Evolutionary conservation across 495 filamentous ascomycete species (phyloP).

Genomic region (Talaromyces borbonicus): DNA sequence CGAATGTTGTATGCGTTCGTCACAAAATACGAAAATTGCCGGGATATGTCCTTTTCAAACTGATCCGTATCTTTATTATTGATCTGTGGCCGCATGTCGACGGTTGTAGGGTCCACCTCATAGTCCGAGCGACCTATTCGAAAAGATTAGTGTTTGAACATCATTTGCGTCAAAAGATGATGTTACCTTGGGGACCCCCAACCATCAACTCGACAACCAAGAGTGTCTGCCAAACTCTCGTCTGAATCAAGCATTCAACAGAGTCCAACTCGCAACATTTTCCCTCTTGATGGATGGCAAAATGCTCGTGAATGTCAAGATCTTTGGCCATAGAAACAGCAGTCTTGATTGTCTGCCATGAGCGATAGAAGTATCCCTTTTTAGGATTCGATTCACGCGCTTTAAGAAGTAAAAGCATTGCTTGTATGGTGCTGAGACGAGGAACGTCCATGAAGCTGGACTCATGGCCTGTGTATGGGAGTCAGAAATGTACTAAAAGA

Average conservation of each 20-base stretch:
- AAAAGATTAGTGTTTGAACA: background rate
- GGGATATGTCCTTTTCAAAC: constrained; percentile 64
- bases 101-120: constrained; percentile 60
- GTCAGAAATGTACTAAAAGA: background rate
- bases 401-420: constrained; percentile 78
- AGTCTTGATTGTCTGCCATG: constrained; percentile 94
- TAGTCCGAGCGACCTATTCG: constrained; percentile 69
- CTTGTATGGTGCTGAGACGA: constrained; percentile 88
- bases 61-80: constrained; percentile 60
- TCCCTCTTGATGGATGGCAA: constrained; percentile 61
- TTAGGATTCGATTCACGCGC: constrained; percentile 86
- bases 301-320: constrained; percentile 82
- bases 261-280: constrained; percentile 55
- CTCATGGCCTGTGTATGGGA: constrained; percentile 59
- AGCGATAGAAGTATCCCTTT: constrained; percentile 92
- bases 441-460: constrained; percentile 95
- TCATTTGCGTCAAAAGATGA: background rate
- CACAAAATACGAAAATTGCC: constrained; percentile 75
- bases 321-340: constrained; percentile 91
- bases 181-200: constrained; percentile 79
- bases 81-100: constrained; percentile 63
- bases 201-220: constrained; percentile 88
- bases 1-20: constrained; percentile 70
- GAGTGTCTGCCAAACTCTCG: constrained; percentile 83
- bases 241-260: constrained; percentile 74